Conservation (phyloP, 768 basidiomycete species). For the Obba rivulosa region DNA sequence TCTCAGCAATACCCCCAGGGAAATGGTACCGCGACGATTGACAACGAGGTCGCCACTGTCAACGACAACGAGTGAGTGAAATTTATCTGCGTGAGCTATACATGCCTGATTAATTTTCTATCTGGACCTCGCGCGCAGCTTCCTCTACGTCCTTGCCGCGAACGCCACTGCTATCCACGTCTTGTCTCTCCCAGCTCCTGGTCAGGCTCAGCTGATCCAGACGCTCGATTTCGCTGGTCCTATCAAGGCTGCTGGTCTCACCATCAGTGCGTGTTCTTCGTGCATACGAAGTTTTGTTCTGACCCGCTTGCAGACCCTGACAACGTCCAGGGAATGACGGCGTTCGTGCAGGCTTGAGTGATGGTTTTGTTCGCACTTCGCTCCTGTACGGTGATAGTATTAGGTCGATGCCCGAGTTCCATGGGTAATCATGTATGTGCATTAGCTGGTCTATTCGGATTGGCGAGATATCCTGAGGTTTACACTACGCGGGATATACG, state of each 20-base stretch:
- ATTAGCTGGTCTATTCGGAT: too few relatives aligned
- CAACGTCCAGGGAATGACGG: constrained; percentile 34
- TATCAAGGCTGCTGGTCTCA: constrained; percentile 27
- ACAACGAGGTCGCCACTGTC: constrained; percentile 25
- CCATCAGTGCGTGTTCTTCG: constrained; percentile 29
- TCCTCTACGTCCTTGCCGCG: constrained; percentile 35
- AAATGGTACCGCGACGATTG: constrained; percentile 19
- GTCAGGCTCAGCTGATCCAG: constrained; percentile 27
- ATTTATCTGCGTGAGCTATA: not conserved
- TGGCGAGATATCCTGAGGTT: too few relatives aligned
- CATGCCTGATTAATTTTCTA: too few relatives aligned
- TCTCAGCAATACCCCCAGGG: constrained; percentile 23
- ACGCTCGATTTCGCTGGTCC: constrained; percentile 28
- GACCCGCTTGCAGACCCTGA: constrained; percentile 17
- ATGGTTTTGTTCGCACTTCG: too few relatives aligned
- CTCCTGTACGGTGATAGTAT: too few relatives aligned
- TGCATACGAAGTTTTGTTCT: not conserved
- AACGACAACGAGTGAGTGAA: constrained; percentile 24
- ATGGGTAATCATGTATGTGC: too few relatives aligned
- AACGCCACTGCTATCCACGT: constrained; percentile 36
- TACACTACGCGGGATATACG: too few relatives aligned
- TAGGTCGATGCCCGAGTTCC: too few relatives aligned
- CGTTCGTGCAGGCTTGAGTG: constrained; percentile 16
- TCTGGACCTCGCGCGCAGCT: constrained; percentile 21
- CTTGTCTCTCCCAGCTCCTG: constrained; percentile 32